These are phyloP conservation scores for Lactifluus rugatus DNA, from an alignment of 768 basidiomycete species.

Conservation along the genomic window DNA sequence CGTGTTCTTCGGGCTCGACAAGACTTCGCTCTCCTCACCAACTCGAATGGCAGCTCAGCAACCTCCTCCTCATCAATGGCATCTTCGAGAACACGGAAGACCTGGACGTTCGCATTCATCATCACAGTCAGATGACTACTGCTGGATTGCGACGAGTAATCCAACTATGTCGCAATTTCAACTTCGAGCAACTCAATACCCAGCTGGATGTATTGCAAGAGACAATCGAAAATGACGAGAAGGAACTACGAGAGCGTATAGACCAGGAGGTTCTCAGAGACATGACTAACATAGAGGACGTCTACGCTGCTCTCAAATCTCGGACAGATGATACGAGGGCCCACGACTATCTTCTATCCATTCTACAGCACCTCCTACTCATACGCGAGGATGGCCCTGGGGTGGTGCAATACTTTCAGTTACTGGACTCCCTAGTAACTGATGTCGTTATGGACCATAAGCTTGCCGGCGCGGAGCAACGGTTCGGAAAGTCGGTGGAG, in stretches of 20 bases:
- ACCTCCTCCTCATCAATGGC: conserved; percentile 62
- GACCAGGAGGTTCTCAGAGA: conserved; percentile 69
- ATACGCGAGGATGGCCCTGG: conserved; percentile 81
- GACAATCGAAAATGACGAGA: conserved; percentile 67
- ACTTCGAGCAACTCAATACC: conserved; percentile 51
- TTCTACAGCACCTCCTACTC: conserved; percentile 87
- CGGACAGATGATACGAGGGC: conserved; percentile 73
- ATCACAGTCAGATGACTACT: conserved; percentile 83
- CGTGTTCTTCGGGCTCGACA: conserved; percentile 23
- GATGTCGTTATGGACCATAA: conserved; percentile 92
- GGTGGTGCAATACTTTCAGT: conserved; percentile 81
- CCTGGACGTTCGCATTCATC: conserved; percentile 74
- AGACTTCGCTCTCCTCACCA: background rate
- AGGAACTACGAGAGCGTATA: conserved; percentile 57
- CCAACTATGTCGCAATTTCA: conserved; percentile 55
- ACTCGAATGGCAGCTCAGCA: conserved; percentile 41
- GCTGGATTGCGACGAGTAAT: conserved; percentile 73
- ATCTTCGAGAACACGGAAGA: conserved; percentile 62
- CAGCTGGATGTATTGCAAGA: conserved; percentile 53
- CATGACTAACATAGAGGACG: conserved; percentile 73
- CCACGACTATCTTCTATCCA: conserved; percentile 78
- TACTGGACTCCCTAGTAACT: conserved; percentile 82
- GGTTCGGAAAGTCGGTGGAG: conserved; percentile 84
- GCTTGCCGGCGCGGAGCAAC: conserved; percentile 69
- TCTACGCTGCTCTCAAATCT: conserved; percentile 73